phyloP scores from a whole-genome alignment of 257 asterid species.

The Schizonepeta tenuifolia region DNA sequence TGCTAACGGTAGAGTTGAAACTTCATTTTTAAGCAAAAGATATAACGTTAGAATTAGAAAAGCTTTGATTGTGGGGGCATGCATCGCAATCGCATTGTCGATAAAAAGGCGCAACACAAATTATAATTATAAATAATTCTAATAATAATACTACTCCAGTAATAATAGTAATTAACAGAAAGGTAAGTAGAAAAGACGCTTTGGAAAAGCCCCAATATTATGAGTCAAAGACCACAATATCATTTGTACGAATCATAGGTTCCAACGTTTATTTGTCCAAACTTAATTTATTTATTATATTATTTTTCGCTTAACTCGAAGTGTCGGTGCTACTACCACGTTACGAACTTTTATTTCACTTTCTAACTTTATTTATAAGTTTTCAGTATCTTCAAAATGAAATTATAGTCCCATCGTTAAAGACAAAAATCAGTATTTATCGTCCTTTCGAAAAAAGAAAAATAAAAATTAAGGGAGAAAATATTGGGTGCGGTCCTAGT shows the following conservation, averaged over 20 bases:
- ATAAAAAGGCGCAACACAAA: background rate
- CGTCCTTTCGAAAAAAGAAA: background rate
- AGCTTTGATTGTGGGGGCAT: background rate
- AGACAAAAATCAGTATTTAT: background rate
- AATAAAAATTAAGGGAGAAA: background rate
- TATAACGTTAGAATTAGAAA: slow-evolving; percentile 13
- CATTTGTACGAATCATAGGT: background rate
- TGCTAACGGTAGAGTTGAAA: background rate
- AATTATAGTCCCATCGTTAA: background rate
- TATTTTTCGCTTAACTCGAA: background rate
- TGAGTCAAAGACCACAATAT: slow-evolving; percentile 11
- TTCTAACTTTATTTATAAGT: background rate
- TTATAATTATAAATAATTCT: too few relatives aligned
- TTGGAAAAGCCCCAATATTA: background rate
- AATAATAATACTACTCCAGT: too few relatives aligned
- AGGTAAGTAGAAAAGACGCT: background rate
- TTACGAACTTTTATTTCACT: background rate
- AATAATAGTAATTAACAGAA: background rate
- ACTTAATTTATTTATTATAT: background rate
- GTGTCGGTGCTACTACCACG: slow-evolving; percentile 18
- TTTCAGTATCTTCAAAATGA: background rate
- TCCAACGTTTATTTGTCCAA: slow-evolving; percentile 24
- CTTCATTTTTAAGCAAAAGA: background rate
- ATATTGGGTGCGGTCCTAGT: background rate
- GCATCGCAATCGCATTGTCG: background rate